phyloP scores from a whole-genome alignment of 768 basidiomycete genomes.

The Auriculariales sp. region DNA sequence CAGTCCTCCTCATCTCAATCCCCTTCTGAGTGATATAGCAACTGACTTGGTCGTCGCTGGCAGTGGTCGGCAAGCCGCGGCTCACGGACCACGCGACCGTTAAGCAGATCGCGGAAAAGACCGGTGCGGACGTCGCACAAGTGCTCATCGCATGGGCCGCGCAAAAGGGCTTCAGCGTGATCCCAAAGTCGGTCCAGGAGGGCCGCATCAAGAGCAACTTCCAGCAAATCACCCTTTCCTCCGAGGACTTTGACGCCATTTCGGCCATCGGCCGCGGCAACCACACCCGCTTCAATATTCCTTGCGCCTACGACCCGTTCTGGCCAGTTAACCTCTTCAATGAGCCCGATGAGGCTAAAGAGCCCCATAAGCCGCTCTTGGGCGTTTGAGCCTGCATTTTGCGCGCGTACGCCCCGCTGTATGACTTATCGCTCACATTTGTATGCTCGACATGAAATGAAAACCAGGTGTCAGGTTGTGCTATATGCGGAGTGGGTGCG shows the following conservation, averaged over 20 bases:
- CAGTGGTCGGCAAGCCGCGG: slow-evolving; percentile 46
- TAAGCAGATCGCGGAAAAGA: slow-evolving; percentile 43
- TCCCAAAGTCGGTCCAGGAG: slow-evolving; percentile 62
- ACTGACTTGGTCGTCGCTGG: slow-evolving; percentile 2
- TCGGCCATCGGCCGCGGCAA: slow-evolving; percentile 33
- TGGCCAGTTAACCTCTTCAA: slow-evolving; percentile 68
- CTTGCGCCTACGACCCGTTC: slow-evolving; percentile 37
- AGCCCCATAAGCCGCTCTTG: slow-evolving; percentile 19
- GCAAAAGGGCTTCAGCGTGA: slow-evolving; percentile 63
- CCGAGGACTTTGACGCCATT: slow-evolving; percentile 54
- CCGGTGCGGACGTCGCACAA: slow-evolving; percentile 59
- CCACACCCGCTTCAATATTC: slow-evolving; percentile 45
- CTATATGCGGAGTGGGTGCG: no score
- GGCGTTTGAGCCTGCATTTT: no score
- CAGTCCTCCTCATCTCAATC: slow-evolving; percentile 16
- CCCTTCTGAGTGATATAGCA: slow-evolving; percentile 16
- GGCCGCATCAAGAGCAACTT: slow-evolving; percentile 66
- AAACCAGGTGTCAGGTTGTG: no score
- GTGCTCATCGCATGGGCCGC: slow-evolving; percentile 73
- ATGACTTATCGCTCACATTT: no score
- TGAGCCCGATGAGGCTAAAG: slow-evolving; percentile 38
- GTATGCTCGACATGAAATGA: no score
- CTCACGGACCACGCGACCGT: slow-evolving; percentile 55
- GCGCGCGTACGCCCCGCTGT: no score
- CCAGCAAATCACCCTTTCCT: slow-evolving; percentile 50